Evolutionary conservation across 176 grass and related monocot genomes (phyloP).

Genomic region (Oryza longistaminata): DNA sequence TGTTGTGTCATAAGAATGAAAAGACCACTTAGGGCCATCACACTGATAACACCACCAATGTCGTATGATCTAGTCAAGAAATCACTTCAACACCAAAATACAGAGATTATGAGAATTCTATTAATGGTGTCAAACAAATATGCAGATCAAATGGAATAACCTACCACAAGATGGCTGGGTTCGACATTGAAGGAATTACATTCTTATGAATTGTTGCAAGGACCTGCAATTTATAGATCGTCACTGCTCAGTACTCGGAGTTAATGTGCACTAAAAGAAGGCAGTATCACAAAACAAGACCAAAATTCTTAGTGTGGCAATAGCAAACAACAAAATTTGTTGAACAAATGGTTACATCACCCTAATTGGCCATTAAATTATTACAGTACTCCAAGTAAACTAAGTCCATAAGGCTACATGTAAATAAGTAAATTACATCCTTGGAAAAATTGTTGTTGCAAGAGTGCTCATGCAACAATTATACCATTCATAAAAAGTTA

Average conservation of each 20-base stretch:
- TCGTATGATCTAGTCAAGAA: constrained; percentile 98
- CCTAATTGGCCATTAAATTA: constrained; percentile 14
- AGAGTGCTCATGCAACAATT: neutral
- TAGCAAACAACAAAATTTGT: neutral
- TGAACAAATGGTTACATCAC: neutral
- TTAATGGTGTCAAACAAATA: constrained; percentile 19
- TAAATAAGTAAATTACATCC: neutral
- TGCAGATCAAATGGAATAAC: constrained; percentile 14
- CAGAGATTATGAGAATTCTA: constrained; percentile 4
- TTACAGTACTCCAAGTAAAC: neutral
- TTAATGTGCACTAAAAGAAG: neutral
- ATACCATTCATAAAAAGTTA: constrained; percentile 13
- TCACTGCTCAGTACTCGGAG: neutral
- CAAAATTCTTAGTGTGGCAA: neutral
- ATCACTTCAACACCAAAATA: constrained; percentile 64
- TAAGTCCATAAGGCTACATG: neutral
- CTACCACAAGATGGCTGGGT: constrained; percentile 89
- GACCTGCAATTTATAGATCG: constrained; percentile 54
- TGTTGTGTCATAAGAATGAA: constrained; percentile 97
- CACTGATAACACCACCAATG: constrained; percentile 96
- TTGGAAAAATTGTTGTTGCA: constrained; percentile 3
- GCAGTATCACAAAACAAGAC: neutral
- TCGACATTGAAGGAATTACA: constrained; percentile 87
- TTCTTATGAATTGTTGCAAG: constrained; percentile 87
- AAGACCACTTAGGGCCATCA: constrained; percentile 94